phyloP scores from a whole-genome alignment of 306 rosid genomes.

The Pyrus betulifolia region DNA sequence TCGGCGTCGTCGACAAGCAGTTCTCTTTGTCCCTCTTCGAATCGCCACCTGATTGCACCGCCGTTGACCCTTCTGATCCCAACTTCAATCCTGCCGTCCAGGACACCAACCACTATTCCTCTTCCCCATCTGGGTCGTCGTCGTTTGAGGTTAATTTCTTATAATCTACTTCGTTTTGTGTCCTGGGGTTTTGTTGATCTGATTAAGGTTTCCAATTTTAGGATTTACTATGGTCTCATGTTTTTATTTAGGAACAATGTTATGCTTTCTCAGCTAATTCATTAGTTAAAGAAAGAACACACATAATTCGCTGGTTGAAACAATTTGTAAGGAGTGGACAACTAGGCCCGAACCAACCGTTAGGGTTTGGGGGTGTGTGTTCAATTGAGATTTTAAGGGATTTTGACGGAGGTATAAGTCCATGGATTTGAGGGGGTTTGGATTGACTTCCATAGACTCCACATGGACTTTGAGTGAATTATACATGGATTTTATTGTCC shows the following conservation, averaged over 20 bases:
- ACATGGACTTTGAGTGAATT: no score
- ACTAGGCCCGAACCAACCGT: neutral
- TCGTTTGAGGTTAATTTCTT: neutral
- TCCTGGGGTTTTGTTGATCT: neutral
- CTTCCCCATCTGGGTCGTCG: neutral
- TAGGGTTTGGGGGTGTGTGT: neutral
- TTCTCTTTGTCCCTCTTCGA: constrained; percentile 74
- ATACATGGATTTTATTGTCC: no score
- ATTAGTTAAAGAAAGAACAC: neutral
- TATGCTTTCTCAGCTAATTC: neutral
- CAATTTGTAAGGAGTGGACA: neutral
- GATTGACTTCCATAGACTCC: no score
- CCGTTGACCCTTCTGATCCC: constrained; percentile 30
- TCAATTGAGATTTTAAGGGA: no score
- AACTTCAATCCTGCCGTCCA: neutral
- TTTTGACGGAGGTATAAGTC: no score
- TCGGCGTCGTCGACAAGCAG: constrained; percentile 87
- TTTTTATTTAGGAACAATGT: neutral
- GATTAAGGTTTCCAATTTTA: neutral
- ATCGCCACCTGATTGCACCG: constrained; percentile 60
- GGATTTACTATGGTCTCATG: neutral
- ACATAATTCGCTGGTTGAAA: neutral
- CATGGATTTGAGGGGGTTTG: no score
- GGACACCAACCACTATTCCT: neutral
- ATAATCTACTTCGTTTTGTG: neutral